These are phyloP conservation scores for Hydrangea macrophylla DNA, from an alignment of 148 eudicot species.

Conservation along the genomic window DNA sequence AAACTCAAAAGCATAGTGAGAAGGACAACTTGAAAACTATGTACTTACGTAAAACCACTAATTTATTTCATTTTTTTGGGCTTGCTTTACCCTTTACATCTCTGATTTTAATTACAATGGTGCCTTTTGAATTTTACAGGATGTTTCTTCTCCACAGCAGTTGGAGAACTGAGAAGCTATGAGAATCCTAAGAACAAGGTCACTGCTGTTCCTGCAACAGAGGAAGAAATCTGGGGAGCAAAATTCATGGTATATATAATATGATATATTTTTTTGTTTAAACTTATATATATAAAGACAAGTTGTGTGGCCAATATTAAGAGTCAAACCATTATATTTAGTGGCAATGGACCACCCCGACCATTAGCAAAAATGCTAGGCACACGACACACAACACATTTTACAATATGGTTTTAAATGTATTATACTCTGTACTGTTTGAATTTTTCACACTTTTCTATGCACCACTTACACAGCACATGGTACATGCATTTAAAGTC, in stretches of 20 bases:
- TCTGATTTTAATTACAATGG: background rate
- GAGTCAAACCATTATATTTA: too few relatives aligned
- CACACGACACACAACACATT: too few relatives aligned
- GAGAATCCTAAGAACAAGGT: constrained; percentile 93
- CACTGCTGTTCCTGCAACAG: constrained; percentile 86
- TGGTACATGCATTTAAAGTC: too few relatives aligned
- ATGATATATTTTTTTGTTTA: background rate
- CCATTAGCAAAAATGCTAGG: too few relatives aligned
- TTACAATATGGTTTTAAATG: too few relatives aligned
- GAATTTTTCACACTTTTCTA: too few relatives aligned
- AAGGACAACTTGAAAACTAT: background rate
- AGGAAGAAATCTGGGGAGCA: constrained; percentile 98
- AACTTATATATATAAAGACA: too few relatives aligned
- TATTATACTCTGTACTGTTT: too few relatives aligned
- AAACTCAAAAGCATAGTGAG: background rate
- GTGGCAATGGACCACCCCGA: too few relatives aligned
- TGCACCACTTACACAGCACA: too few relatives aligned
- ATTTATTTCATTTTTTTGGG: background rate
- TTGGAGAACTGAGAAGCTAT: constrained; percentile 77
- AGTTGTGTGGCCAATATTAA: too few relatives aligned
- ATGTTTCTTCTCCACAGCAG: constrained; percentile 74
- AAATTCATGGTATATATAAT: constrained; percentile 97
- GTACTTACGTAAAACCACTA: background rate
- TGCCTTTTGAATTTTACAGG: constrained; percentile 40
- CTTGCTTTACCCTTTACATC: background rate